A percentile compares a stretch with the other conserved stretches of the same genome.
Evolutionary conservation across 1,139 yeast genomes (phyloP).

Genomic region (Arxiozyma bovina): DNA sequence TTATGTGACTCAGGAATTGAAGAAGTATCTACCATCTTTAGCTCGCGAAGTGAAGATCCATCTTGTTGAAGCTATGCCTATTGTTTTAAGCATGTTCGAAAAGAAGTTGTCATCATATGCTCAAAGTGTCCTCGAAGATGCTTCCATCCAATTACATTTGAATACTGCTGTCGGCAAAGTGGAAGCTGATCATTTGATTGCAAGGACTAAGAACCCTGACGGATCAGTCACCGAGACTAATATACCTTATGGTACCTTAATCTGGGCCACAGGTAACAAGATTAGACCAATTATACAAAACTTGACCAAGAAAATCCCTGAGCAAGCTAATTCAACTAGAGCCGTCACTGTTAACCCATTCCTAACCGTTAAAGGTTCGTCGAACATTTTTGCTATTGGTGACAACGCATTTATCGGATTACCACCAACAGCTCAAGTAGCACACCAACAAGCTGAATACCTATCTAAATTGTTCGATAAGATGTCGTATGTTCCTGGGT

Average conservation of each 20-base stretch:
- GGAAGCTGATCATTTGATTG: slow-evolving; percentile 57
- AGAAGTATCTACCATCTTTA: slow-evolving; percentile 79
- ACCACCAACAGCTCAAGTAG: slow-evolving; percentile 97
- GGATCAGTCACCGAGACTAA: slow-evolving; percentile 42
- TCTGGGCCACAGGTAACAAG: slow-evolving; percentile 98
- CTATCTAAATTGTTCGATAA: slow-evolving; percentile 68
- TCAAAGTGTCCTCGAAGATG: slow-evolving; percentile 66
- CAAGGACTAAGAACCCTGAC: slow-evolving; percentile 64
- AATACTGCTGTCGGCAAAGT: slow-evolving; percentile 86
- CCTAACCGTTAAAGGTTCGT: slow-evolving; percentile 79
- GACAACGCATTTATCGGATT: slow-evolving; percentile 83
- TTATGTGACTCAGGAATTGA: slow-evolving; percentile 83
- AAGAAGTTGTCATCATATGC: slow-evolving; percentile 81
- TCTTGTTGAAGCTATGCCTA: slow-evolving; percentile 83
- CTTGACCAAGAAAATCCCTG: slow-evolving; percentile 67
- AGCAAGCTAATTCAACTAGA: slow-evolving; percentile 78
- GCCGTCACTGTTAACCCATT: slow-evolving; percentile 78
- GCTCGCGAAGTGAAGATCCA: slow-evolving; percentile 77
- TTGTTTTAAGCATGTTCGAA: slow-evolving; percentile 80
- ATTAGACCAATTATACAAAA: slow-evolving; percentile 70
- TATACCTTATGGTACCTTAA: slow-evolving; percentile 85
- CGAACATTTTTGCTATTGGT: slow-evolving; percentile 77
- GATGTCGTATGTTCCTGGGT: slow-evolving; percentile 59
- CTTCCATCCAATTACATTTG: slow-evolving; percentile 67
- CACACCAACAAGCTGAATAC: slow-evolving; percentile 88